Percentiles rank a stretch among this genome's conserved stretches.
These are phyloP conservation scores for Phanerodontia chrysosporium DNA, from an alignment of 768 basidiomycete species.

Conservation along the genomic window DNA sequence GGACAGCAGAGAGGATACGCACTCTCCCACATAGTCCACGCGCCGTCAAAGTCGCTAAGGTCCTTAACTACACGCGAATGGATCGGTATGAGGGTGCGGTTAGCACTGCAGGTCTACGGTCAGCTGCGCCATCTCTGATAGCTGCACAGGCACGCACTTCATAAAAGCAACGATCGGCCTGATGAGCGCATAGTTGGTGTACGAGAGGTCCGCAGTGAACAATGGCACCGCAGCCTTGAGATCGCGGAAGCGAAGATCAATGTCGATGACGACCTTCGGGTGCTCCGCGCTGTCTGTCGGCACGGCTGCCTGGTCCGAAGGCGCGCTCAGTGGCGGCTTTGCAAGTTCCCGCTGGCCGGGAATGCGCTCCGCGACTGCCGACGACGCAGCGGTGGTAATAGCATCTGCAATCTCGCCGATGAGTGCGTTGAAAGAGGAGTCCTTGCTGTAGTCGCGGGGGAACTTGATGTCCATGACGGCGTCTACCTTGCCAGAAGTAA, in stretches of 20 bases:
- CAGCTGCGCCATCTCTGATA: background rate
- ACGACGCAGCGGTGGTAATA: slow-evolving; percentile 59
- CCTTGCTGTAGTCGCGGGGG: slow-evolving; percentile 71
- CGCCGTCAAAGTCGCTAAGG: slow-evolving; percentile 86
- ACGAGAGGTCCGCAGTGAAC: slow-evolving; percentile 83
- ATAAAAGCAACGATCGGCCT: slow-evolving; percentile 97
- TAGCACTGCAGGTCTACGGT: slow-evolving; percentile 51
- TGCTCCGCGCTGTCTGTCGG: slow-evolving; percentile 34
- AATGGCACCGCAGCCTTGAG: slow-evolving; percentile 93
- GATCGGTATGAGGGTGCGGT: slow-evolving; percentile 91
- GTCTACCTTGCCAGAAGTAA: slow-evolving; percentile 94
- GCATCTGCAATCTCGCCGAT: slow-evolving; percentile 90
- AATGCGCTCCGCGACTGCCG: slow-evolving; percentile 57
- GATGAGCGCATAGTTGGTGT: slow-evolving; percentile 89
- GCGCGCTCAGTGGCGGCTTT: slow-evolving; percentile 79
- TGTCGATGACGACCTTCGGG: slow-evolving; percentile 72
- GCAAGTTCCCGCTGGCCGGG: slow-evolving; percentile 86
- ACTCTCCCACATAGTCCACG: slow-evolving; percentile 99
- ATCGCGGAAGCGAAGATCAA: slow-evolving; percentile 92
- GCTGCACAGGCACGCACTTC: slow-evolving; percentile 57
- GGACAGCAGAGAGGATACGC: slow-evolving; percentile 25
- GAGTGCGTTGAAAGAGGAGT: slow-evolving; percentile 66
- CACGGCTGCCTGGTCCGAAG: slow-evolving; percentile 38
- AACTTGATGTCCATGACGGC: slow-evolving; percentile 98
- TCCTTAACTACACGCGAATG: slow-evolving; percentile 85